Percentiles rank a stretch among this genome's conserved stretches.
Conservation (phyloP, 2,329 filamentous ascomycete genomes). For the Neoscytalidium dimidiatum region DNA sequence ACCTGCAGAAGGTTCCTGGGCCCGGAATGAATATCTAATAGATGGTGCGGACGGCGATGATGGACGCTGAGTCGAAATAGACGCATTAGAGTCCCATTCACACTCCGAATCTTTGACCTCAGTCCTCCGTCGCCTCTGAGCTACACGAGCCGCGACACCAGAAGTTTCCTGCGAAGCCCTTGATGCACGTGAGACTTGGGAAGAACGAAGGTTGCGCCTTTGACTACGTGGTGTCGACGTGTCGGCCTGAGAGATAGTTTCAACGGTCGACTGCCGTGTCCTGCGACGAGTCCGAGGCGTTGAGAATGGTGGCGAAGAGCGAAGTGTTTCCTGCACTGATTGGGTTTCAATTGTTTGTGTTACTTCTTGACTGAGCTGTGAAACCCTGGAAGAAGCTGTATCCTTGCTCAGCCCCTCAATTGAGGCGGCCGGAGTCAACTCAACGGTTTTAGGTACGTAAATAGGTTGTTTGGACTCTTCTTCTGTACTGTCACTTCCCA, state of each 20-base stretch:
- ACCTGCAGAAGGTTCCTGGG: neutral
- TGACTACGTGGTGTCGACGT: neutral
- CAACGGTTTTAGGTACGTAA: neutral
- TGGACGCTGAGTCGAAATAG: neutral
- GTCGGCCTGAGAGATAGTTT: neutral
- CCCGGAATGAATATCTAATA: neutral
- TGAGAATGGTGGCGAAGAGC: neutral
- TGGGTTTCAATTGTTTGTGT: neutral
- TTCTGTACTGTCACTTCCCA: neutral
- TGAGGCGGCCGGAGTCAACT: neutral
- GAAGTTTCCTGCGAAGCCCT: neutral
- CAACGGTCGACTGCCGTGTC: neutral
- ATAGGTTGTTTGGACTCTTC: neutral
- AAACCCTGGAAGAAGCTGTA: neutral
- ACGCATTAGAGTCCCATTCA: conserved; percentile 5
- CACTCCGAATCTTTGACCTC: conserved; percentile 15
- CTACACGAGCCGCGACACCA: conserved; percentile 5
- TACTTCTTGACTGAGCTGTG: neutral
- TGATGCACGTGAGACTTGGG: neutral
- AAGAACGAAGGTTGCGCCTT: neutral
- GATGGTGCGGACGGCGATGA: conserved; percentile 7
- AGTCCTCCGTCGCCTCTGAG: neutral
- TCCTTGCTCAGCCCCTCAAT: neutral
- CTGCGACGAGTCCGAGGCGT: neutral
- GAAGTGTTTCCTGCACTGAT: neutral